phyloP scores from a whole-genome alignment of 2,329 filamentous ascomycete species.

The Exophiala xenobiotica region DNA sequence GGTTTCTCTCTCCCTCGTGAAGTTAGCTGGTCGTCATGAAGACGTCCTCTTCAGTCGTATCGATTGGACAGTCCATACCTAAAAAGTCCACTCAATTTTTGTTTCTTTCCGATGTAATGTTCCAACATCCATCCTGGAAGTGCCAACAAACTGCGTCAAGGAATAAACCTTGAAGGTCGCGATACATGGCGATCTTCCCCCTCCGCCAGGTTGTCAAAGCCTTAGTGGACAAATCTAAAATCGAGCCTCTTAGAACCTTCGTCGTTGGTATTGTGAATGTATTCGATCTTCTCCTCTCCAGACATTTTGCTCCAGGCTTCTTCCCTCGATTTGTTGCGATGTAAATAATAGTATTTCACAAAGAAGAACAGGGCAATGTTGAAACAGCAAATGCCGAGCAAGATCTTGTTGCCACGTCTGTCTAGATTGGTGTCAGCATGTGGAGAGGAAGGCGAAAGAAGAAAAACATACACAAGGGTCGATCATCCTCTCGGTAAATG shows the following conservation, averaged over 20 bases:
- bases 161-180: no score
- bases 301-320: neutral
- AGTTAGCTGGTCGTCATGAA: no score
- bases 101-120: no score
- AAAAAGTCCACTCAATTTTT: no score
- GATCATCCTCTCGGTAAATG: conserved; percentile 34
- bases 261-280: neutral
- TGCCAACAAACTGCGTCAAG: no score
- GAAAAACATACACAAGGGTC: neutral
- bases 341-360: neutral
- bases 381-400: neutral
- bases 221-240: neutral
- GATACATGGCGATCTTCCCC: no score
- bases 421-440: neutral
- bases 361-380: neutral
- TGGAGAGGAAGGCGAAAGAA: neutral
- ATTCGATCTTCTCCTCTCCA: neutral
- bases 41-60: no score
- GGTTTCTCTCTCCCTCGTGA: no score
- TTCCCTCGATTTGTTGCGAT: neutral
- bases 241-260: neutral
- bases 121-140: no score
- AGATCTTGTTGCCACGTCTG: neutral
- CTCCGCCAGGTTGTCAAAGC: no score
- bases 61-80: no score